Base-by-base conservation (phyloP, 495 filamentous ascomycete genomes). In the Penicillium nucicola region DNA sequence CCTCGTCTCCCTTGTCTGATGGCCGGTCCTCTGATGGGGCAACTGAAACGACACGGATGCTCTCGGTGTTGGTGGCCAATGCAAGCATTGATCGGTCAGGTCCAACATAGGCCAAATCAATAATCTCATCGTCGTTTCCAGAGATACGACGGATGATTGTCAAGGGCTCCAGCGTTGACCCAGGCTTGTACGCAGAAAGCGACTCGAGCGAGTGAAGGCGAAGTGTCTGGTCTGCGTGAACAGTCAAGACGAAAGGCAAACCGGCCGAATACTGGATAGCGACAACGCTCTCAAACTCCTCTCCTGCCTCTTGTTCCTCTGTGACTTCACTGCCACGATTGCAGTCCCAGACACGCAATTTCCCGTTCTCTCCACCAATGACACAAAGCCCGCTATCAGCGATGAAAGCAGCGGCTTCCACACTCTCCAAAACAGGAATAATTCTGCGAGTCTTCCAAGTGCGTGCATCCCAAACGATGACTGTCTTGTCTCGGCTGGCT, bases 111-210 rank as follows among this genome's bases (percentile, higher is more conserved):
- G 84, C 86, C 18, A 97, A 70, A 57, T 97, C 95, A 56, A 97
- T 95, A 47, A 97, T 91, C 63, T 97, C 93, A 62, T 97, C 93
- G 66, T 97, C 90, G 30, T 93, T 96, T 18, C 95, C 95, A 15
- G 92, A 96, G 55, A 97, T 92, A 14, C 88, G 81, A 48, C 87
- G 83, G 34, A 77, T 62, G 13, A 84, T 61, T 6, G 76, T 70
- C 38, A 87, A 63, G 17, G 80, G 71, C 38, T 69, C 50, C 44
- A 86, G 48, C 2, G 48, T 62, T 13, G 61, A 58, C 2, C 66
- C 68, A 36, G 65, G 55, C 58, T 68, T 65, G 47, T 62, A 69
- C 42, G 58, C 46, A 31, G 66, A 61, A 42, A 81, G 53, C 25
- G 65, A 38, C 18, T 71, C 60, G n/a, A 76, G 54, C 5, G 86